Evolutionary conservation across 2,329 filamentous ascomycete species (phyloP).

Genomic region (Fusarium coicis): DNA sequence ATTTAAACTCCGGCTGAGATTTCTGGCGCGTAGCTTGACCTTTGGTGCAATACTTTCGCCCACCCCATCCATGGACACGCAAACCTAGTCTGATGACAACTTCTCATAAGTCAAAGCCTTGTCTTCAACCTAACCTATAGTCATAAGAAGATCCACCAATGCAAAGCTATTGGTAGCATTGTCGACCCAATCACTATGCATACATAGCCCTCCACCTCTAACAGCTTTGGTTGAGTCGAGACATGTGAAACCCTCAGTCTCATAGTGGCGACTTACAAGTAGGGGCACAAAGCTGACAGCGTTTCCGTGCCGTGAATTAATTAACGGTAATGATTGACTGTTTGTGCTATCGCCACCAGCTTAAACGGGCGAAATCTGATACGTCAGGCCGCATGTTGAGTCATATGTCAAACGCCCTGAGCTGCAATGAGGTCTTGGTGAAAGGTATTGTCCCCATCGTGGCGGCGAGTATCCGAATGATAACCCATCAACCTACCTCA

Average conservation of each 20-base stretch:
- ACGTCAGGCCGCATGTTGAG: neutral
- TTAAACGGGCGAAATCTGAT: neutral
- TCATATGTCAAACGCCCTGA: neutral
- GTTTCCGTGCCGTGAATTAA: neutral
- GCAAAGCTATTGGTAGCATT: neutral
- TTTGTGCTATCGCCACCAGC: neutral
- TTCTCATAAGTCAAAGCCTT: neutral
- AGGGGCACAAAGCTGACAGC: slow-evolving; percentile 3
- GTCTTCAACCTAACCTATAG: neutral
- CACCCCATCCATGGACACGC: neutral
- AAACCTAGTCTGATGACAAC: neutral
- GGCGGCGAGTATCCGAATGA: neutral
- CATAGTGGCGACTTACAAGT: slow-evolving; percentile 5
- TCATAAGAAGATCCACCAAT: neutral
- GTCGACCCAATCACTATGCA: neutral
- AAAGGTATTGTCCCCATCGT: neutral
- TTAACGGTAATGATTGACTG: neutral
- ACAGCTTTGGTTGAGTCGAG: neutral
- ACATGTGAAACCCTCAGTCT: neutral
- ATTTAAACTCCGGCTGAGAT: no score
- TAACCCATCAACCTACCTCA: neutral
- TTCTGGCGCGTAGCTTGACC: neutral
- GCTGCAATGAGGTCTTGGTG: neutral
- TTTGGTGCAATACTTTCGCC: neutral
- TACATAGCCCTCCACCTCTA: neutral